phyloP scores from a whole-genome alignment of 768 basidiomycete genomes.

The Cubamyces sp. region DNA sequence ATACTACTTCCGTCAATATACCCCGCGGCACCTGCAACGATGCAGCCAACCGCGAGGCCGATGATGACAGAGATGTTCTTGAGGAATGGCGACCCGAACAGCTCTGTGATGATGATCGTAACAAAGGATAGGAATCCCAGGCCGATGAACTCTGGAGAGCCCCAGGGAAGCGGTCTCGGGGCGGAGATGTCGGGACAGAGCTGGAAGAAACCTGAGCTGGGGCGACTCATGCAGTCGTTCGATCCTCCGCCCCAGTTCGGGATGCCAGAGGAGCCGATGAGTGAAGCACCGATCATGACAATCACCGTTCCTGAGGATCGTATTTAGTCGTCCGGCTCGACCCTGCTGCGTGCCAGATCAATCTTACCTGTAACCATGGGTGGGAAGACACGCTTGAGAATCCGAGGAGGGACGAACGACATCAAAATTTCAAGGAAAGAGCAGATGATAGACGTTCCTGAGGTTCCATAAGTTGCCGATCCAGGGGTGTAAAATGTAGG shows the following conservation, averaged over 20 bases:
- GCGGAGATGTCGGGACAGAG: slow-evolving; percentile 75
- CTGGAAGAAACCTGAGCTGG: slow-evolving; percentile 64
- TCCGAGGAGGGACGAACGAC: slow-evolving; percentile 70
- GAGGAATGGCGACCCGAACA: slow-evolving; percentile 85
- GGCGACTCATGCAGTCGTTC: slow-evolving; percentile 67
- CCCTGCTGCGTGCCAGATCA: not conserved
- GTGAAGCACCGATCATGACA: slow-evolving; percentile 76
- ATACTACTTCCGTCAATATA: slow-evolving; percentile 75
- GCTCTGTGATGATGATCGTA: slow-evolving; percentile 75
- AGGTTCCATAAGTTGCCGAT: not conserved
- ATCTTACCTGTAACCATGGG: slow-evolving; percentile 71
- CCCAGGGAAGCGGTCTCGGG: slow-evolving; percentile 78
- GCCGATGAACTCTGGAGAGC: slow-evolving; percentile 82
- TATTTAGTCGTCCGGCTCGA: too few species aligned
- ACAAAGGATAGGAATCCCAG: slow-evolving; percentile 85
- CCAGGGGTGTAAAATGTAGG: not conserved
- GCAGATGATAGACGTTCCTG: slow-evolving; percentile 78
- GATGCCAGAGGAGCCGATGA: slow-evolving; percentile 75
- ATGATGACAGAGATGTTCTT: slow-evolving; percentile 81
- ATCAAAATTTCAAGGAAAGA: slow-evolving; percentile 81
- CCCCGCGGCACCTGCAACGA: slow-evolving; percentile 78
- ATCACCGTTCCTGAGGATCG: slow-evolving; percentile 65
- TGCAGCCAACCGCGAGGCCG: slow-evolving; percentile 76
- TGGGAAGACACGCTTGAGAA: slow-evolving; percentile 71
- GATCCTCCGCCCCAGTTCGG: slow-evolving; percentile 86